A percentile compares a stretch with the other conserved stretches of the same genome.
These are phyloP conservation scores for Paraurostyla sp. DNA, from an alignment of 73 alveolate species.

Conservation along the genomic window DNA sequence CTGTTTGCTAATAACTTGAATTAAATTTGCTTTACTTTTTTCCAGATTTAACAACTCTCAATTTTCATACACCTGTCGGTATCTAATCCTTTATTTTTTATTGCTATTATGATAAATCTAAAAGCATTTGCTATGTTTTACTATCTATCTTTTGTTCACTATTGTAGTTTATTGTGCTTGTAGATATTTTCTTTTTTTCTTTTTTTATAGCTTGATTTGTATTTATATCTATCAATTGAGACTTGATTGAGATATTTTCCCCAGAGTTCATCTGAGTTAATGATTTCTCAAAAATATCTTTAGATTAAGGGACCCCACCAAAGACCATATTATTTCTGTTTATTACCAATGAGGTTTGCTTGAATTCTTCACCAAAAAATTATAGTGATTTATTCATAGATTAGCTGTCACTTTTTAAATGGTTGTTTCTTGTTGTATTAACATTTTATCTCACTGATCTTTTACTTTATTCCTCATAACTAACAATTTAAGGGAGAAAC, in stretches of 20 bases:
- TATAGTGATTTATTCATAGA: background rate
- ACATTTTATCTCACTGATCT: background rate
- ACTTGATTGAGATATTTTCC: conserved; percentile 4
- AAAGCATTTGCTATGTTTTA: background rate
- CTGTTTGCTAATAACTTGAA: background rate
- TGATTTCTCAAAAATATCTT: conserved; percentile 14
- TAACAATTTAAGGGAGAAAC: conserved; percentile 34
- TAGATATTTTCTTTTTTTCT: too few species aligned
- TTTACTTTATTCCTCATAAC: conserved; percentile 13
- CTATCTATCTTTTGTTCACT: background rate
- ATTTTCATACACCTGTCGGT: background rate
- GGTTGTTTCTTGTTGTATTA: conserved; percentile 1
- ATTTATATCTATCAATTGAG: background rate
- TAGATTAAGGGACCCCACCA: background rate
- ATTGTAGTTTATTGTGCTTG: background rate
- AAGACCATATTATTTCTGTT: conserved; percentile 51
- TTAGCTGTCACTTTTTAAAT: background rate
- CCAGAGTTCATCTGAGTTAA: conserved; percentile 9
- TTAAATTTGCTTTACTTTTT: background rate
- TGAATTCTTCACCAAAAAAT: background rate
- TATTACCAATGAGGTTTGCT: background rate
- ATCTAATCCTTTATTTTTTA: background rate
- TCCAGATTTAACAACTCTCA: background rate
- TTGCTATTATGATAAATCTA: too few species aligned
- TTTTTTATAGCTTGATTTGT: background rate